These are phyloP conservation scores for Sphaerostilbella broomeana DNA, from an alignment of 2,329 filamentous ascomycete species.

Conservation along the genomic window DNA sequence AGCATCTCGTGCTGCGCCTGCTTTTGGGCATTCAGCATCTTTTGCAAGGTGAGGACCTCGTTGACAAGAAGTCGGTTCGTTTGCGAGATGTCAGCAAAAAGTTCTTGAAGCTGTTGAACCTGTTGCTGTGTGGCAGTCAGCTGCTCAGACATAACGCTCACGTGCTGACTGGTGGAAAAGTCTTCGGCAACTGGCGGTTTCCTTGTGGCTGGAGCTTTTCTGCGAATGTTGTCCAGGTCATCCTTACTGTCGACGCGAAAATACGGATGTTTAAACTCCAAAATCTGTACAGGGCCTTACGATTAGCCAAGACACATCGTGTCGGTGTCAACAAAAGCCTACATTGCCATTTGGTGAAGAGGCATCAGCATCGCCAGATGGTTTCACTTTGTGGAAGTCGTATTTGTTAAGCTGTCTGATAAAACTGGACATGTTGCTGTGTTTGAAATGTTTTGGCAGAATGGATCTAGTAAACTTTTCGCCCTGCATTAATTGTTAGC, in stretches of 20 bases:
- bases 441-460: conserved; percentile 96
- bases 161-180: conserved; percentile 75
- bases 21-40: conserved; percentile 52
- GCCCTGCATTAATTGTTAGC: conserved; percentile 53
- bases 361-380: conserved; percentile 31
- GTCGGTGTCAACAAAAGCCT: conserved; percentile 18
- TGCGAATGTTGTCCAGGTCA: conserved; percentile 88
- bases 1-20: conserved; percentile 53
- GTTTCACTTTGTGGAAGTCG: conserved; percentile 94
- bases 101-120: conserved; percentile 77
- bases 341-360: conserved; percentile 32
- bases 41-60: conserved; percentile 55
- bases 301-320: conserved; percentile 10
- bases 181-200: conserved; percentile 65
- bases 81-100: conserved; percentile 69
- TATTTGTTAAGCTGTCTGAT: conserved; percentile 95
- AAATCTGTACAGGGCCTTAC: conserved; percentile 35
- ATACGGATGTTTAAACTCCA: conserved; percentile 92
- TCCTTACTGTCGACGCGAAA: conserved; percentile 96
- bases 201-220: conserved; percentile 87
- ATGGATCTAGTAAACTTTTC: conserved; percentile 98
- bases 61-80: conserved; percentile 57
- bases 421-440: conserved; percentile 97
- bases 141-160: conserved; percentile 82
- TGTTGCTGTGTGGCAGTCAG: conserved; percentile 88